Conservation (phyloP, 176 grass and related monocot species). For the Metroxylon sagu region DNA sequence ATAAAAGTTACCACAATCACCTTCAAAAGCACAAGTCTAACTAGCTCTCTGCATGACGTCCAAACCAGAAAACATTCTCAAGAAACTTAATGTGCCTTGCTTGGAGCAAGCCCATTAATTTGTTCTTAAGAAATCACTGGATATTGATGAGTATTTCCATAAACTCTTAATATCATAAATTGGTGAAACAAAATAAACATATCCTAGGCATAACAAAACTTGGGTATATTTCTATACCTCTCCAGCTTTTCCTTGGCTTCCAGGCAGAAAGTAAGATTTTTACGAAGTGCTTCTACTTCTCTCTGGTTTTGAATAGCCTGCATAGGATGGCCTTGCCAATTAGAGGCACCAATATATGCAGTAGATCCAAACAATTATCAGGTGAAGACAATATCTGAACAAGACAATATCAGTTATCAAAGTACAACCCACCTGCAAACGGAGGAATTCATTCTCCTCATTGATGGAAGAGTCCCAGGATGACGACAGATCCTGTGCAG, state of each 20-base stretch:
- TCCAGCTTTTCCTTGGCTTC: constrained; percentile 74
- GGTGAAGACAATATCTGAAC: too few species aligned
- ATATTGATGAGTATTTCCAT: too few species aligned
- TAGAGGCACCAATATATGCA: not conserved
- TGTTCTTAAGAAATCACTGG: not conserved
- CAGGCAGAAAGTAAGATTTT: constrained; percentile 60
- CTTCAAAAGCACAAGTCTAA: too few species aligned
- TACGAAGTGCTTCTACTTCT: constrained; percentile 77
- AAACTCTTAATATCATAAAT: too few species aligned
- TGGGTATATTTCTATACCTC: constrained; percentile 44
- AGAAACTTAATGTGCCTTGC: too few species aligned
- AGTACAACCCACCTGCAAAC: constrained; percentile 47
- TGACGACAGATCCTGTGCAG: constrained; percentile 35
- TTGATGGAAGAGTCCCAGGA: constrained; percentile 60
- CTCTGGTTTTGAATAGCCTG: constrained; percentile 94
- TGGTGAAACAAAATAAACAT: too few species aligned
- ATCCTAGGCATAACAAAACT: not conserved
- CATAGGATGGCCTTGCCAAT: constrained; percentile 15
- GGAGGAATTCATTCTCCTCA: constrained; percentile 92
- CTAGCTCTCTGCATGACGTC: too few species aligned
- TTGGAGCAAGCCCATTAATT: not conserved
- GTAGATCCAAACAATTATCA: too few species aligned
- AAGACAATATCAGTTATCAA: too few species aligned
- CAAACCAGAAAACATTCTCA: too few species aligned
- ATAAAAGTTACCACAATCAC: too few species aligned